Evolutionary conservation across 768 basidiomycete genomes (phyloP), one percentile per base, ranked within the genome.

Genomic region (Neoboletus subvelutipes): DNA sequence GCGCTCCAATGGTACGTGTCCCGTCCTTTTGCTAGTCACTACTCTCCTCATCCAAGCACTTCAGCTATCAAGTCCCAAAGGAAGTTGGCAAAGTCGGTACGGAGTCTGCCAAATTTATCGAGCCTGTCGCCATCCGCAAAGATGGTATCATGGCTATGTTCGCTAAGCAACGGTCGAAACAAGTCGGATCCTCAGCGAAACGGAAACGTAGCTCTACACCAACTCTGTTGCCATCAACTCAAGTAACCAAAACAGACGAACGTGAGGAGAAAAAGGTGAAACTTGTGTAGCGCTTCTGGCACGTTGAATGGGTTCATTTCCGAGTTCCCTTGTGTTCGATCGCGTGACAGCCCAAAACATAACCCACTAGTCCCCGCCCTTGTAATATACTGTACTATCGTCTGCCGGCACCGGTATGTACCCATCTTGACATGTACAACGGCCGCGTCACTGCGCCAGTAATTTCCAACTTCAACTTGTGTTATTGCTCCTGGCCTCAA

Each of bases 71-170:
- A 55, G 95, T 97, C 1, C 92, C 92, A 0, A 84, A 83, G 61
- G 95, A 97, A 76, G 86, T 97, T 0, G 95, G 94, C 0, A 95
- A 89, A 72, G 89, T 98, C 4, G 92, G 92, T 9, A 84, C 77
- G 9, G 89, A 98, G 65, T 93, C 90, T 1, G 73, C 89, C 0
- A 80, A 85, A 0, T 97, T 90, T 69, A 85, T 97, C 52, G 79
- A 92, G 63, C 94, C 95, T 0, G 73, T 97, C 20, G 75, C 84
- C 10, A 77, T 80, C 45, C 83, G 94, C 22, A 88, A 88, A 64
- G 94, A 95, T 64, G 93, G 94, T 8, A 96, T 93, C 51, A 78
- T 86, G 65, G 86, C 88, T 10, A 84, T 92, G 82, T 93, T 94
- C 60, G 78, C 83, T 1, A 87, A 83, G 60, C 90, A 91, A 65